Conservation (phyloP, 1,284 basidiomycete genomes). For the Ganoderma meredithae region DNA sequence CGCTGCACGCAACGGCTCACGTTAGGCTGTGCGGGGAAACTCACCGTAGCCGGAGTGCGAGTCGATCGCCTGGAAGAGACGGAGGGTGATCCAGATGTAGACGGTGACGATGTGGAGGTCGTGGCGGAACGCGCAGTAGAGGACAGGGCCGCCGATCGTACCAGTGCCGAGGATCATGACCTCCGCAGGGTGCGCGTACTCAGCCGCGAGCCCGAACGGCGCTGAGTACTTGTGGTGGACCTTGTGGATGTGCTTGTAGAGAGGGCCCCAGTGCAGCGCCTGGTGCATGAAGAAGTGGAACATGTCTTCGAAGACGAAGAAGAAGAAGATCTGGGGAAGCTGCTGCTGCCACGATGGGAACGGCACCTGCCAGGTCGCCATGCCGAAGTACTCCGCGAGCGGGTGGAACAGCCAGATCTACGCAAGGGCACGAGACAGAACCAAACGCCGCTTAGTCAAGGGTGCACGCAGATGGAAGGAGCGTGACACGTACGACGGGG, state of each 20-base stretch:
- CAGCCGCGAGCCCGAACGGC: conserved; percentile 96
- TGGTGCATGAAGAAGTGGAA: conserved; percentile 94
- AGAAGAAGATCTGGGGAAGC: conserved; percentile 84
- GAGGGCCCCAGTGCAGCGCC: conserved; percentile 86
- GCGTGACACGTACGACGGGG: conserved; percentile 67
- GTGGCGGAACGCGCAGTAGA: conserved; percentile 79
- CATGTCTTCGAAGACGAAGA: conserved; percentile 97
- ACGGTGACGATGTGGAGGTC: conserved; percentile 92
- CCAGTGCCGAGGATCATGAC: conserved; percentile 91
- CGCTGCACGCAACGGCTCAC: not conserved
- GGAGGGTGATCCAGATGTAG: conserved; percentile 93
- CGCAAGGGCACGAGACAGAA: conserved; percentile 1
- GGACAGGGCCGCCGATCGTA: conserved; percentile 87
- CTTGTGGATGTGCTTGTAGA: conserved; percentile 99
- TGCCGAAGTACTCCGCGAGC: conserved; percentile 88
- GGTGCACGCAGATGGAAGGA: not conserved
- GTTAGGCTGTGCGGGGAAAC: conserved; percentile 36
- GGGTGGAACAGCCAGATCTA: conserved; percentile 98
- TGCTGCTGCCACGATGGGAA: conserved; percentile 81
- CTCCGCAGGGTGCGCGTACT: conserved; percentile 96
- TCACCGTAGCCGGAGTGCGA: conserved; percentile 95
- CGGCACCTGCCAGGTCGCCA: conserved; percentile 93
- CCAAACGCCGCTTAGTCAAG: not conserved
- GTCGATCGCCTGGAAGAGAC: conserved; percentile 97
- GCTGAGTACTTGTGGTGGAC: conserved; percentile 97